Evolutionary conservation across 345 rosid species (phyloP), one percentile per base, ranked within the genome.

Genomic region (Heritiera littoralis): DNA sequence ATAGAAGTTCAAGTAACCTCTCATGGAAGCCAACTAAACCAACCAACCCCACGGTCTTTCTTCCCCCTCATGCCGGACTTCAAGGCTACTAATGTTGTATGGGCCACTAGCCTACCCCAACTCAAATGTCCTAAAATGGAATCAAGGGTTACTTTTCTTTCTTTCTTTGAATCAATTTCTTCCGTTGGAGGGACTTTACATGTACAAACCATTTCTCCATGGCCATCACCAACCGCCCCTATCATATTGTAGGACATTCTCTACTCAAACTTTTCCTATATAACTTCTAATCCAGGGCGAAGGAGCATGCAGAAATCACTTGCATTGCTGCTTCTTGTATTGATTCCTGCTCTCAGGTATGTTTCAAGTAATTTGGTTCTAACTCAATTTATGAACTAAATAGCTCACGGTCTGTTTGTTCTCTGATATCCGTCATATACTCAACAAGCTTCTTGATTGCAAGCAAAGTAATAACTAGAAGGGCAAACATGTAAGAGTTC

Each of bases 21-120:
- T 41, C 79, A 76, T 84, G 92, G 88, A 89, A 66, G 87, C 89
- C 87, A 83, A 86, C 85, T 80, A 75, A 79, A 78, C 83, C 88
- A 66, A 83, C 82, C 87, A 52, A 80, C 46, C 41, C 18, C 2
- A 8, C 0, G 51, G 66, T 41, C 60, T 41, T 48, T 40, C 71
- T 45, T 59, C 48, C 75, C 56, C 79, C 77, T 70, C 77, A 78
- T 79, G 77, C 81, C 77, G 77, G 15, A 72, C 17, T 79, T 68
- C 59, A 30, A 80, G 80, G 86, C 87, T 75, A 88, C 88, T 90
- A 80, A 86, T 40, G 83, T 85, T 85, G 28, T 48, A 69, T 30
- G 35, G 74, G 74, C 86, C 82, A 87, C 90, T 85, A 75, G 87
- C 89, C 89, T 83, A 88, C 80, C 84, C 54, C 83, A 66, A 68